These are phyloP conservation scores for Talaromyces piceae DNA, from an alignment of 2,329 filamentous ascomycete species.

Conservation along the genomic window DNA sequence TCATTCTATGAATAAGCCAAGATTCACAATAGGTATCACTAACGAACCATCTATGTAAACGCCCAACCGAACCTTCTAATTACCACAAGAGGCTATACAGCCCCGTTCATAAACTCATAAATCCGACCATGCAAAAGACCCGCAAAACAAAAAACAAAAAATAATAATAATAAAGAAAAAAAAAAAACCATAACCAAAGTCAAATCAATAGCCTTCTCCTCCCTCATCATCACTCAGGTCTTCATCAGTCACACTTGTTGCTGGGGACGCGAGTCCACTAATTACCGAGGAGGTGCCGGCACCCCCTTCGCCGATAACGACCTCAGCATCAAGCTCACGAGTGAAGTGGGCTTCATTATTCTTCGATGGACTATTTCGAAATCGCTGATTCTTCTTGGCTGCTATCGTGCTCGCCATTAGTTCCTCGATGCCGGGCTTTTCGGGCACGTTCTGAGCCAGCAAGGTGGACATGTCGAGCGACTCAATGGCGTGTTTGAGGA, in stretches of 20 bases:
- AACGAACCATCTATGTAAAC: not conserved
- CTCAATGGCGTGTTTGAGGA: slow-evolving; percentile 59
- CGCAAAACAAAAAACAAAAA: not conserved
- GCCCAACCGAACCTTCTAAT: not conserved
- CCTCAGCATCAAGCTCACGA: not conserved
- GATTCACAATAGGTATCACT: not conserved
- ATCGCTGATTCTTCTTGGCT: slow-evolving; percentile 19
- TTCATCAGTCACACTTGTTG: slow-evolving; percentile 17
- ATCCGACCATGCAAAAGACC: not conserved
- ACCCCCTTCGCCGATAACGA: slow-evolving; percentile 1
- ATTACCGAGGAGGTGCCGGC: slow-evolving; percentile 25
- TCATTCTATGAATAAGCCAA: not conserved
- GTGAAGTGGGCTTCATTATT: not conserved
- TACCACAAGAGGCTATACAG: not conserved
- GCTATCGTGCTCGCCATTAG: slow-evolving; percentile 28
- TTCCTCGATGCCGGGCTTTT: slow-evolving; percentile 57
- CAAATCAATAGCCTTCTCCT: slow-evolving; percentile 8
- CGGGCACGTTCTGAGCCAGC: slow-evolving; percentile 60
- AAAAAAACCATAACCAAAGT: not conserved
- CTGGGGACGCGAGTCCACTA: slow-evolving; percentile 32
- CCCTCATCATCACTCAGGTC: slow-evolving; percentile 11
- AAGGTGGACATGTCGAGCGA: slow-evolving; percentile 68
- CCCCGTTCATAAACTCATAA: slow-evolving; percentile 1
- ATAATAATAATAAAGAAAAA: too few species aligned
- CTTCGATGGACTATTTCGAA: slow-evolving; percentile 23